These are phyloP conservation scores for Nothophoma quercina DNA, from an alignment of 2,329 filamentous ascomycete genomes.

Conservation along the genomic window DNA sequence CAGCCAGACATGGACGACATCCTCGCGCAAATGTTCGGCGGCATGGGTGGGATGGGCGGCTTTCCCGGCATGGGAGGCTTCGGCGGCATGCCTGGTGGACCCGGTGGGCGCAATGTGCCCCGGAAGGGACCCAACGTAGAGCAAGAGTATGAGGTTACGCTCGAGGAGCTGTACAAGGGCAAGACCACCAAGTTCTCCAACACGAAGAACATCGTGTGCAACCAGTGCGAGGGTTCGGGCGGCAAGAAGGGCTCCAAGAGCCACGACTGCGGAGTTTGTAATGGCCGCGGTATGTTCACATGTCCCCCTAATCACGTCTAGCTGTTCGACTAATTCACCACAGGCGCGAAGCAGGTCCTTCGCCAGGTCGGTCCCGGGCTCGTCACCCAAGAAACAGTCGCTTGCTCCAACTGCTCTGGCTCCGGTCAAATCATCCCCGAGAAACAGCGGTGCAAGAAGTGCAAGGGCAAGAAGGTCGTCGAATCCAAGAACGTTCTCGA, in stretches of 20 bases:
- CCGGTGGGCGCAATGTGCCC: constrained; percentile 60
- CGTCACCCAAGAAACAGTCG: constrained; percentile 78
- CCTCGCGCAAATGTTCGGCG: constrained; percentile 84
- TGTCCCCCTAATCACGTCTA: no score
- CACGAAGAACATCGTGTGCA: constrained; percentile 92
- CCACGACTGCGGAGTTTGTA: constrained; percentile 82
- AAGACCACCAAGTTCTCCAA: constrained; percentile 97
- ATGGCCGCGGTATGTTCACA: constrained; percentile 68
- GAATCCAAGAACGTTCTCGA: constrained; percentile 94
- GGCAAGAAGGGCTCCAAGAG: constrained; percentile 92
- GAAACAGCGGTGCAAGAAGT: constrained; percentile 98
- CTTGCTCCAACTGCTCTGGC: constrained; percentile 84
- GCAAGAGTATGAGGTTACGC: constrained; percentile 85
- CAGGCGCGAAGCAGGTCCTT: constrained; percentile 75
- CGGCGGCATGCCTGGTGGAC: constrained; percentile 57
- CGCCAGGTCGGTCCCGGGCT: constrained; percentile 86
- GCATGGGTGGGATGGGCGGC: constrained; percentile 58
- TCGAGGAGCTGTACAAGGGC: constrained; percentile 97
- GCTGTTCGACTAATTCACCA: constrained; percentile 24
- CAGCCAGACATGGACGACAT: constrained; percentile 90
- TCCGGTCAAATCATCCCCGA: constrained; percentile 89
- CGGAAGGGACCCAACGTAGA: constrained; percentile 83
- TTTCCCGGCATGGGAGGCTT: constrained; percentile 73
- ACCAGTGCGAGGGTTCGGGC: constrained; percentile 84
- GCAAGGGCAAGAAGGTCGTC: constrained; percentile 88